phyloP scores from a whole-genome alignment of 2,329 filamentous ascomycete genomes.

The Sporothrix pseudoabietina region DNA sequence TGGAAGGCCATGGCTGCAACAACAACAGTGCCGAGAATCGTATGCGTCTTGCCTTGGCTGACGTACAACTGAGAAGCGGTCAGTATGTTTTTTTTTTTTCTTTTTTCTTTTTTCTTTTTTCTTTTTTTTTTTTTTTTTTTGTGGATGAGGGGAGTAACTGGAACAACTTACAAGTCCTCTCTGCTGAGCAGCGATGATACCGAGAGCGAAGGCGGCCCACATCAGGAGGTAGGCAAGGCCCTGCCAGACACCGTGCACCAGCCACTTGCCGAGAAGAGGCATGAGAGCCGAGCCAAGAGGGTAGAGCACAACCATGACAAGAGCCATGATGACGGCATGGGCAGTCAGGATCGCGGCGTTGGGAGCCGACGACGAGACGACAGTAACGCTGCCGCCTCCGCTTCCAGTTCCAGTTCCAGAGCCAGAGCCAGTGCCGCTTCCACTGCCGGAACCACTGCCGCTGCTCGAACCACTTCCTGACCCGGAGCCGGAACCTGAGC shows the following conservation, averaged over 20 bases:
- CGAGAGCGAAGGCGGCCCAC: constrained; percentile 63
- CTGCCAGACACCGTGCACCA: constrained; percentile 61
- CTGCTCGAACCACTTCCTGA: constrained; percentile 26
- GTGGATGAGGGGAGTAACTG: neutral
- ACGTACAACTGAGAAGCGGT: constrained; percentile 49
- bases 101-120: neutral
- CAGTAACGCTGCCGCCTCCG: constrained; percentile 32
- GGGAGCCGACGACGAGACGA: constrained; percentile 31
- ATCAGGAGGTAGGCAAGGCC: constrained; percentile 56
- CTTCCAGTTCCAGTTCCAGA: neutral
- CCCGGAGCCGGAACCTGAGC: constrained; percentile 18
- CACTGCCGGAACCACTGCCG: constrained; percentile 19
- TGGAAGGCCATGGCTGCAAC: constrained; percentile 59
- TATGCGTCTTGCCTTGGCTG: constrained; percentile 50
- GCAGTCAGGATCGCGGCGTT: constrained; percentile 41
- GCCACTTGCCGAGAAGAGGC: constrained; percentile 60
- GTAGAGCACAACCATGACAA: constrained; percentile 61
- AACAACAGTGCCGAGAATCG: constrained; percentile 58
- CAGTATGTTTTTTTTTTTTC: neutral
- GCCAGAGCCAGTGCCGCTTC: neutral
- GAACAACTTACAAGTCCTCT: constrained; percentile 46
- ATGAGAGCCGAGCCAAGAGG: constrained; percentile 63
- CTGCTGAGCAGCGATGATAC: constrained; percentile 52
- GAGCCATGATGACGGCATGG: constrained; percentile 63
- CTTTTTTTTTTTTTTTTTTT: neutral